Conservation (phyloP, 305 asterid genomes). For the Fraxinus dipetala region DNA sequence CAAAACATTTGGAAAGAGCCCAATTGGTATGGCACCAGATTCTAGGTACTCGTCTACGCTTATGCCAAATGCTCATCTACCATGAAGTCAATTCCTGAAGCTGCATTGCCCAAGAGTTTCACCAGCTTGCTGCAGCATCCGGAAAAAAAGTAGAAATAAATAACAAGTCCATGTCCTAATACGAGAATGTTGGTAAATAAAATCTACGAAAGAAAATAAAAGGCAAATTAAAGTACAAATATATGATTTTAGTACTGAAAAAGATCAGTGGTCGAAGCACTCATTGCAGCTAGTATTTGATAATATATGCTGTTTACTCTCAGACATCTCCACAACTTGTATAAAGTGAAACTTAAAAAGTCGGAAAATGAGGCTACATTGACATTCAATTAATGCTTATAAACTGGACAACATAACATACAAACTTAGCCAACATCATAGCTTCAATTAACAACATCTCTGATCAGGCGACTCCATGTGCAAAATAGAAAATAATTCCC, state of each 20-base stretch:
- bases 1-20: conserved; percentile 35
- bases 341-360: background rate
- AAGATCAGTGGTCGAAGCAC: background rate
- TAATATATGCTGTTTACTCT: conserved; percentile 1
- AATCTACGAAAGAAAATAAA: conserved; percentile 3
- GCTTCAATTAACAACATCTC: background rate
- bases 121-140: conserved; percentile 63
- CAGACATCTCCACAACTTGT: background rate
- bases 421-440: background rate
- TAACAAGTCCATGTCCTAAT: conserved; percentile 4
- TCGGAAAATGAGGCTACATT: background rate
- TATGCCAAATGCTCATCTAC: conserved; percentile 93
- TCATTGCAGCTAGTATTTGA: background rate
- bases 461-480: conserved; percentile 2
- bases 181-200: conserved; percentile 2
- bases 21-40: conserved; percentile 87
- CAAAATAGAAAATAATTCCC: background rate
- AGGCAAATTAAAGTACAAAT: background rate
- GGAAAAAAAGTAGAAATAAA: background rate
- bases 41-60: conserved; percentile 95
- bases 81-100: conserved; percentile 87
- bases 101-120: conserved; percentile 72
- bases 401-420: background rate
- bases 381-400: background rate
- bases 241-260: background rate